Percentiles rank a stretch among this genome's conserved stretches.
These are phyloP conservation scores for Pseudonitzschia delicatissima DNA, from an alignment of 108 stramenopile genomes.

Conservation along the genomic window DNA sequence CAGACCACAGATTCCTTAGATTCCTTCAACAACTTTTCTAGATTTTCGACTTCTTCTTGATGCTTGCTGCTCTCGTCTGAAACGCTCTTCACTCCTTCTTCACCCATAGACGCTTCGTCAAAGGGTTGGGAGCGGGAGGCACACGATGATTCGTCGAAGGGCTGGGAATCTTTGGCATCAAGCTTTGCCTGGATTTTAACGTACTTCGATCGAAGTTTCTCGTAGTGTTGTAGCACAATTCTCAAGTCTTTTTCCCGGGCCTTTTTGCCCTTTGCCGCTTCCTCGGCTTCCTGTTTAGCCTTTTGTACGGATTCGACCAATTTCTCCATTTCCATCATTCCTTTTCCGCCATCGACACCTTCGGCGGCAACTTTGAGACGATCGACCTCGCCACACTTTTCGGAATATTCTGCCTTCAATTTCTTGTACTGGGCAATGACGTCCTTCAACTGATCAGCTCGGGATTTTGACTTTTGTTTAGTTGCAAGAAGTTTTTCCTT, in stretches of 20 bases:
- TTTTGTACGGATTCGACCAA: slow-evolving; percentile 20
- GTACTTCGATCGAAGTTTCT: slow-evolving; percentile 13
- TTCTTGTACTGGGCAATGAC: slow-evolving; percentile 28
- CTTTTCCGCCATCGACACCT: neutral
- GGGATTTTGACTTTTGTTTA: slow-evolving; percentile 14
- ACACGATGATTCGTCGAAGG: too few relatives aligned
- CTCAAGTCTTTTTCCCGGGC: slow-evolving; percentile 25
- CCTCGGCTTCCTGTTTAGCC: slow-evolving; percentile 1
- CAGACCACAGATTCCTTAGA: slow-evolving; percentile 14
- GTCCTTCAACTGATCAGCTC: slow-evolving; percentile 18
- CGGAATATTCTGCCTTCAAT: slow-evolving; percentile 17
- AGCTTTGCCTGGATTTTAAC: neutral
- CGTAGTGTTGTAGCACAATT: slow-evolving; percentile 24
- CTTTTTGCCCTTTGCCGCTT: slow-evolving; percentile 4
- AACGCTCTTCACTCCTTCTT: neutral
- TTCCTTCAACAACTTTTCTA: slow-evolving; percentile 4
- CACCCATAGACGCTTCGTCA: too few relatives aligned
- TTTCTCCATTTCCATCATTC: slow-evolving; percentile 18
- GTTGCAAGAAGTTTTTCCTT: neutral
- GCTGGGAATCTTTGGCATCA: too few relatives aligned
- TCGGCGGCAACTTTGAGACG: slow-evolving; percentile 3
- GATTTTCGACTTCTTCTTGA: slow-evolving; percentile 6
- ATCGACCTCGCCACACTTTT: slow-evolving; percentile 3
- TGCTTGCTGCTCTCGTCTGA: too few relatives aligned
- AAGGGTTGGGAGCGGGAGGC: too few relatives aligned